phyloP scores from a whole-genome alignment of 805 yeast genomes.

The Saccharomycopsis lassenensis region DNA sequence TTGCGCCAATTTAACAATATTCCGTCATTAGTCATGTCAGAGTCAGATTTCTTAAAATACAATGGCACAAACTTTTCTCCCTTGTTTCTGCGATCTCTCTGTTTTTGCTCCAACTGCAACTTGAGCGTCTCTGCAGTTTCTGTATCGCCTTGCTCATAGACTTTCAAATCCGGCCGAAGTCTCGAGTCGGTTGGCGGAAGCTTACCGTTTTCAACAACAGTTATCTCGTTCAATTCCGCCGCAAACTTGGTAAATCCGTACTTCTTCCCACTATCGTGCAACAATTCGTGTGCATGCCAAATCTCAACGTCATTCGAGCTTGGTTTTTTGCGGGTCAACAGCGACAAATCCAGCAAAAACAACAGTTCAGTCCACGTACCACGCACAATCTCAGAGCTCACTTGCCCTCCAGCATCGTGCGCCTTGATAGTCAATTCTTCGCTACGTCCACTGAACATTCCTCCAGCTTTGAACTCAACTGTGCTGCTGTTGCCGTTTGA shows the following conservation, averaged over 20 bases:
- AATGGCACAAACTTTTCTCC: constrained; percentile 40
- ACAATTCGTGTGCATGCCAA: constrained; percentile 65
- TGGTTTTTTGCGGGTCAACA: constrained; percentile 21
- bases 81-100: constrained; percentile 60
- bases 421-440: constrained; percentile 46
- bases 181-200: constrained; percentile 87
- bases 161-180: constrained; percentile 72
- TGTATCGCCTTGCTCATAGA: constrained; percentile 58
- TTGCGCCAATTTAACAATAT: constrained; percentile 30
- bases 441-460: constrained; percentile 77
- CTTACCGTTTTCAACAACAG: constrained; percentile 49
- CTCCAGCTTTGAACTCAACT: constrained; percentile 67
- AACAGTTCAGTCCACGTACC: constrained; percentile 85
- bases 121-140: constrained; percentile 67
- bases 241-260: constrained; percentile 84
- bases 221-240: constrained; percentile 70
- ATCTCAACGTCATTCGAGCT: constrained; percentile 29
- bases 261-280: constrained; percentile 46
- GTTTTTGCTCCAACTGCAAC: constrained; percentile 61
- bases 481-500: constrained; percentile 60
- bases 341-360: constrained; percentile 31
- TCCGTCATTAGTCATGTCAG: constrained; percentile 20
- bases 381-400: constrained; percentile 21
- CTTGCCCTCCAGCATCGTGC: constrained; percentile 18
- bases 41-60: constrained; percentile 18